Evolutionary conservation across 805 yeast genomes (phyloP), one percentile per base, ranked within the genome.

Genomic region (Torulaspora microellipsoides): DNA sequence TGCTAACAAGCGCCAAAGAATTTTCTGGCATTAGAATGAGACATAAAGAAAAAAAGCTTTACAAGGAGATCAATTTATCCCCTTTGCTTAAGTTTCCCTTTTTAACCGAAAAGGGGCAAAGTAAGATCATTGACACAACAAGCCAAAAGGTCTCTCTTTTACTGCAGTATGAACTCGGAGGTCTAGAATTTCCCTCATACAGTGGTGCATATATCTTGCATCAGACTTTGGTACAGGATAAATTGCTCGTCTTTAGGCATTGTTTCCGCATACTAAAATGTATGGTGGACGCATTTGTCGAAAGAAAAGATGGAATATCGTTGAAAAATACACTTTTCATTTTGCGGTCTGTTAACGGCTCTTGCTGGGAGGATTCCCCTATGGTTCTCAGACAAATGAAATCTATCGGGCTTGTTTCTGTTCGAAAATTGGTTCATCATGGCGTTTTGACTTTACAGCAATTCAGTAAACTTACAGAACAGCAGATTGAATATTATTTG

Each of bases 161-260:
- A 8, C 57, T 75, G 8, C 81, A 78, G 47, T 72, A 65, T 53
- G 80, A 76, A 40, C 59, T 78, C 8, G 76, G 80, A 1, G 77
- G 78, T 0, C 36, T 71, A 3, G 77, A 72, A 23, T 72, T 58
- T 40, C 81, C 81, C 1, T 53, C 51, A 3, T 72, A 67, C 43
- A 64, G 57, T 4, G 77, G 74, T 1, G 64, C 77, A 1, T 39
- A 47, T 25, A 70, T 68, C 37, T 56, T 67, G 12, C 70, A 66
- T 31, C 64, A 66, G 25, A 53, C 68, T 2, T 68, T 78, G 47
- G 51, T 63, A 6, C 69, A 71, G 28, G 83, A 78, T 41, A 75
- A 72, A 43, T 34, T 63, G 10, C 49, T 59, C n/a, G 64, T 73
- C 3, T 69, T 75, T 48, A 68, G 68, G 46, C 75, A 69, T 44